Conservation (phyloP, 331 rosid genomes). For the Erythrophleum ivorense region DNA sequence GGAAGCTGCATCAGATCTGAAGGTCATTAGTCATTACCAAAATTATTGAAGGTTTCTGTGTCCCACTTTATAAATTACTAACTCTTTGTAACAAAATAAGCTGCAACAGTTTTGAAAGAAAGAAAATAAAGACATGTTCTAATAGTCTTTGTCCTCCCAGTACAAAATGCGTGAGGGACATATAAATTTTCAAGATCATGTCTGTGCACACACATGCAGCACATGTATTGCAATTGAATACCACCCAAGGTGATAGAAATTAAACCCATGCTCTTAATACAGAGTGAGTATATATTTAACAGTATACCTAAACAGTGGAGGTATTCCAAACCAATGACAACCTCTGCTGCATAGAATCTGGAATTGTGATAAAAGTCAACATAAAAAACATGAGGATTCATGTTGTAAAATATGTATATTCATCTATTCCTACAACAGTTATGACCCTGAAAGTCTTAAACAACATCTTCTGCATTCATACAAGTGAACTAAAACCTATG, state of each 20-base stretch:
- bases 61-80: background rate
- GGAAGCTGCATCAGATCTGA: background rate
- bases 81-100: background rate
- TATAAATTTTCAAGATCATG: background rate
- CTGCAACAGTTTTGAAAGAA: background rate
- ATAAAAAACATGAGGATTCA: conserved; percentile 7
- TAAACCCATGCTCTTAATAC: background rate
- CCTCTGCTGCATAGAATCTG: conserved; percentile 98
- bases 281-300: conserved; percentile 24
- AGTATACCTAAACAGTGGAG: conserved; percentile 93
- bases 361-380: conserved; percentile 41
- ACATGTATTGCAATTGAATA: conserved; percentile 8
- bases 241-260: background rate
- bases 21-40: background rate
- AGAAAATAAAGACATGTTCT: background rate
- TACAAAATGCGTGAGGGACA: background rate
- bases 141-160: background rate
- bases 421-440: background rate
- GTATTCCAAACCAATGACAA: conserved; percentile 88
- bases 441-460: background rate
- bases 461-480: background rate
- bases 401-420: background rate
- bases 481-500: conserved; percentile 1
- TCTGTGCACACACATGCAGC: background rate
- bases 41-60: background rate